Evolutionary conservation across 2,329 filamentous ascomycete genomes (phyloP).

Genomic region (Elsinoe fawcettii): DNA sequence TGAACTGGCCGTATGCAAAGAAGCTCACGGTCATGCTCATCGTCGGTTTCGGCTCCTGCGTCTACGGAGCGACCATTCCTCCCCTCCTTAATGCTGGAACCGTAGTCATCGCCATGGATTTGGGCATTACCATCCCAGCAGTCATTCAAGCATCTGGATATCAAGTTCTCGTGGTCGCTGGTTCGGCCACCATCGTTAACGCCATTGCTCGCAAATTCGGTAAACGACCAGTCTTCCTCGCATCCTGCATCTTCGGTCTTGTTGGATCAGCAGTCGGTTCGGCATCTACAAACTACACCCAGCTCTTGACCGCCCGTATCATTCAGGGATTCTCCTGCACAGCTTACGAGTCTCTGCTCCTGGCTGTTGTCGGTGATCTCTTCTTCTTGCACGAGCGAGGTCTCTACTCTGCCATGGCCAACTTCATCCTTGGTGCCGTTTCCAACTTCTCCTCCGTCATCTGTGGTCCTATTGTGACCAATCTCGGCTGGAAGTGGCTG

Average conservation of each 20-base stretch:
- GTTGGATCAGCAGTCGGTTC: constrained; percentile 22
- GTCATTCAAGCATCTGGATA: constrained; percentile 34
- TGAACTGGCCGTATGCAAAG: constrained; percentile 31
- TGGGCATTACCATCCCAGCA: constrained; percentile 24
- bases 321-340: constrained; percentile 48
- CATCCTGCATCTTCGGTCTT: constrained; percentile 22
- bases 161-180: constrained; percentile 30
- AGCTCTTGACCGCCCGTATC: constrained; percentile 39
- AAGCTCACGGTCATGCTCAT: constrained; percentile 30
- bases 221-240: constrained; percentile 29
- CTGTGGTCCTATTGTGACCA: constrained; percentile 29
- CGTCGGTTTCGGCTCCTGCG: constrained; percentile 27
- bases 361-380: constrained; percentile 47
- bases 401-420: constrained; percentile 32
- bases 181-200: constrained; percentile 28
- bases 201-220: constrained; percentile 27
- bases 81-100: constrained; percentile 32
- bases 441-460: constrained; percentile 33
- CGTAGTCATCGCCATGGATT: constrained; percentile 29
- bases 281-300: constrained; percentile 20
- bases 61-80: constrained; percentile 28
- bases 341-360: constrained; percentile 43
- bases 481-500: constrained; percentile 34
- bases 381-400: constrained; percentile 54
- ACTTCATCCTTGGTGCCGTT: constrained; percentile 31